Base-by-base conservation (phyloP, 805 yeast genomes). In the Teunomyces gatunensis region DNA sequence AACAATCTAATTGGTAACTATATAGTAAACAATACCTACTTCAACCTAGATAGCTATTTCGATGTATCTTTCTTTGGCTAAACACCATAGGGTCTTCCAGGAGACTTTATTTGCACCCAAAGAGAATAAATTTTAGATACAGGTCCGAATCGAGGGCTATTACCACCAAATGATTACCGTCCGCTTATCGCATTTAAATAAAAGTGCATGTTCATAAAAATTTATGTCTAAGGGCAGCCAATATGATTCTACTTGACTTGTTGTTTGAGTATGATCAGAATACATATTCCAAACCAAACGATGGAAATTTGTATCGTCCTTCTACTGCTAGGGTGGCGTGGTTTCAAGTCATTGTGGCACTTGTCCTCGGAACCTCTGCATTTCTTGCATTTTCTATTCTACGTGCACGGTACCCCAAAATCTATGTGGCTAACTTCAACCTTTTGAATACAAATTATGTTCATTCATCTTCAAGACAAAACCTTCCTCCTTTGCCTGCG, bases 371-470 rank as follows among this genome's bases (percentile, higher is more conserved):
- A 0, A 46, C 78, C 1, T 63, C 79, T 23, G 92, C 96, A 1
- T 76, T 90, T 44, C 44, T 83, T 1, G 59, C 82, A 2, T 92
- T 92, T 60, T 83, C 95, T 33, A 53, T 87, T 1, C 71, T 91
- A 39, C 70, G 96, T 39, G 78, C 81, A 45, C 77, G 80, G 45
- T 85, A 89, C 74, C 95, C 96, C 21, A 84, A 83, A 57, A 75
- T 92, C 17, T 92, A 89, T 57, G 91, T 91, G 51, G 94, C 97
- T 9, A 78, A 97, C 54, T 73, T 80, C 51, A 71, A 78, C 54
- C 75, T 80, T 47, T 66, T 75, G 46, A 73, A 67, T 45, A 48
- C 62, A 58, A 54, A 74, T 60, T 64, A 73, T 59, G 49, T 75
- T 44, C 73, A 77, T 61, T 63, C 74, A 50, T 63, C 64, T 5